A percentile compares a stretch with the other conserved stretches of the same genome.
phyloP scores from a whole-genome alignment of 2,329 filamentous ascomycete genomes.

The Pleurostoma richardsiae region DNA sequence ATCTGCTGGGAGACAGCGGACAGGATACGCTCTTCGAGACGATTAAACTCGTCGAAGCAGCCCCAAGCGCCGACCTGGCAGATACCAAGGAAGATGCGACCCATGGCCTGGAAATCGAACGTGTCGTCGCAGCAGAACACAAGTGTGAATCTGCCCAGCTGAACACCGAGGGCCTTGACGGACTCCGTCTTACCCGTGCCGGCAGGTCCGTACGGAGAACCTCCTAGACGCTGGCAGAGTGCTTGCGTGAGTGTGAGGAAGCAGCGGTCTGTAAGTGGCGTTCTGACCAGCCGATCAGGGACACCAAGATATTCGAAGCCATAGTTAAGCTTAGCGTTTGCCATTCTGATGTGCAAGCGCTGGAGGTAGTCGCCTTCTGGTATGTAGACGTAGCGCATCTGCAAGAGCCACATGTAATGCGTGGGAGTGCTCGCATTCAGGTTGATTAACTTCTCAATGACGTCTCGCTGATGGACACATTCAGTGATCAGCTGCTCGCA shows the following conservation, averaged over 20 bases:
- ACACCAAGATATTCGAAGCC: constrained; percentile 98
- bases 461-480: constrained; percentile 94
- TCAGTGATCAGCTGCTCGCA: constrained; percentile 99
- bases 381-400: constrained; percentile 93
- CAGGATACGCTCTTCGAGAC: constrained; percentile 93
- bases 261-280: constrained; percentile 93
- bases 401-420: constrained; percentile 89
- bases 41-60: constrained; percentile 99
- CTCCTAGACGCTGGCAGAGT: constrained; percentile 88
- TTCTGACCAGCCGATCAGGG: constrained; percentile 91
- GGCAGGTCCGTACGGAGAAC: constrained; percentile 93
- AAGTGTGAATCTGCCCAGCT: constrained; percentile 93
- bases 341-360: constrained; percentile 89
- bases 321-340: constrained; percentile 91
- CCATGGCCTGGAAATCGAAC: constrained; percentile 99
- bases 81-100: constrained; percentile 97
- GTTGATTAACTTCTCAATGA: constrained; percentile 79
- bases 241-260: constrained; percentile 97
- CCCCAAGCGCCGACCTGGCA: constrained; percentile 99
- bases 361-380: constrained; percentile 76
- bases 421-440: constrained; percentile 68
- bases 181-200: constrained; percentile 99
- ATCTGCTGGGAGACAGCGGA: constrained; percentile 99
- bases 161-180: constrained; percentile 93
- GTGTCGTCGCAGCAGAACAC: constrained; percentile 99